phyloP scores from a whole-genome alignment of 2,329 filamentous ascomycete species.

The Aspergillus melleus region DNA sequence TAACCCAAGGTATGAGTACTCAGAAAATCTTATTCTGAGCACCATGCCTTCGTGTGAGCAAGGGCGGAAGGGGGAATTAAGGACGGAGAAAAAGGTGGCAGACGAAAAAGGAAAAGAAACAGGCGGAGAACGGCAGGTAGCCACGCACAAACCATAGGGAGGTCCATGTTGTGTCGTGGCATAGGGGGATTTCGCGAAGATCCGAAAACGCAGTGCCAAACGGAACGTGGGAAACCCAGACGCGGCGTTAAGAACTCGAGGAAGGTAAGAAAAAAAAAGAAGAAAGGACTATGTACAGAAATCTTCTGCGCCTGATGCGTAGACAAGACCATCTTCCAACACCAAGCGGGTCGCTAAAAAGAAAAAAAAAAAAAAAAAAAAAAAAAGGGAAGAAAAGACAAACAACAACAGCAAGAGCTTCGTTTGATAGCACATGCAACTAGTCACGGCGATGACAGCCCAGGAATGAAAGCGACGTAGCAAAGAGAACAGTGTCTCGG shows the following conservation, averaged over 20 bases:
- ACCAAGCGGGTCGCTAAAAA: slow-evolving; percentile 9
- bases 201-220: slow-evolving; percentile 10
- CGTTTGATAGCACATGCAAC: background rate
- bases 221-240: slow-evolving; percentile 3
- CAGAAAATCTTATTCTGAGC: background rate
- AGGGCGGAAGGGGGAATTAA: slow-evolving; percentile 6
- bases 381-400: background rate
- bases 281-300: slow-evolving; percentile 23
- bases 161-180: background rate
- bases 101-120: slow-evolving; percentile 3
- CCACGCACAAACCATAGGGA: background rate
- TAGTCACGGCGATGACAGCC: background rate
- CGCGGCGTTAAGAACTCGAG: slow-evolving; percentile 8
- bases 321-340: slow-evolving; percentile 12
- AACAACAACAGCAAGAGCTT: background rate
- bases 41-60: background rate
- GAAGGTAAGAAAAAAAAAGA: background rate
- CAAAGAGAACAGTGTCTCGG: background rate
- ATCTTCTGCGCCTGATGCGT: slow-evolving; percentile 15
- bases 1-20: background rate
- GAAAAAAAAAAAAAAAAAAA: slow-evolving; percentile 4
- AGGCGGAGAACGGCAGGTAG: background rate
- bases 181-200: background rate
- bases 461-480: background rate
- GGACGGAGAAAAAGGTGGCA: slow-evolving; percentile 6